Evolutionary conservation across 305 asterid genomes (phyloP).

Genomic region (Rubia balearica): DNA sequence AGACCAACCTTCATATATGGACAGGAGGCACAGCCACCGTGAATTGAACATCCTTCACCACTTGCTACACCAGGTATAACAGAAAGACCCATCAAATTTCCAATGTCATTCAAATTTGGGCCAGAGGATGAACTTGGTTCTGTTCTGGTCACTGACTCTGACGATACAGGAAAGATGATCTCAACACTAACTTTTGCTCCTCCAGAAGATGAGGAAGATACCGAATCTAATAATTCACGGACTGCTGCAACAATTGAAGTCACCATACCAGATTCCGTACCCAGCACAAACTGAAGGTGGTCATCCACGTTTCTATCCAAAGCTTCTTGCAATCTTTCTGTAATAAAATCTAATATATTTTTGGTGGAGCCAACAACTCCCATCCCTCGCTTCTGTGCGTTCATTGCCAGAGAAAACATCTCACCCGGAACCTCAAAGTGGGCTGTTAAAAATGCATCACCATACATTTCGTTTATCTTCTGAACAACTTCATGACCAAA

Average conservation of each 20-base stretch:
- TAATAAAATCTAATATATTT: slow-evolving; percentile 78
- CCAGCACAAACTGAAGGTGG: slow-evolving; percentile 89
- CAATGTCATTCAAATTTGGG: slow-evolving; percentile 23
- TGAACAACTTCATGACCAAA: slow-evolving; percentile 84
- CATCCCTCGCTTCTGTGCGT: slow-evolving; percentile 86
- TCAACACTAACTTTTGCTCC: slow-evolving; percentile 63
- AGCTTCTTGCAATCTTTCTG: slow-evolving; percentile 68
- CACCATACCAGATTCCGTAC: slow-evolving; percentile 97
- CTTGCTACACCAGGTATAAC: slow-evolving; percentile 84
- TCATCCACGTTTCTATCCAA: slow-evolving; percentile 66
- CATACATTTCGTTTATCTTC: slow-evolving; percentile 73
- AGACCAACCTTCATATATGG: slow-evolving; percentile 93
- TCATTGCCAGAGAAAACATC: slow-evolving; percentile 91
- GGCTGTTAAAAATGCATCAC: slow-evolving; percentile 90
- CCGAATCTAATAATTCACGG: slow-evolving; percentile 45
- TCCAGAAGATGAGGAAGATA: slow-evolving; percentile 21
- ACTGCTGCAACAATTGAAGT: slow-evolving; percentile 85
- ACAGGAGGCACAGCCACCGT: slow-evolving; percentile 98
- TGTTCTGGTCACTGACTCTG: slow-evolving; percentile 65
- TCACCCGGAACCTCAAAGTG: slow-evolving; percentile 98
- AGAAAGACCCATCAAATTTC: slow-evolving; percentile 33
- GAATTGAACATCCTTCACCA: slow-evolving; percentile 97
- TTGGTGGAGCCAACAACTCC: slow-evolving; percentile 96
- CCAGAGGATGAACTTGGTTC: slow-evolving; percentile 31
- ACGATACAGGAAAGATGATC: slow-evolving; percentile 89